Evolutionary conservation across 768 basidiomycete species (phyloP).

Genomic region (Wakefieldia striispora): DNA sequence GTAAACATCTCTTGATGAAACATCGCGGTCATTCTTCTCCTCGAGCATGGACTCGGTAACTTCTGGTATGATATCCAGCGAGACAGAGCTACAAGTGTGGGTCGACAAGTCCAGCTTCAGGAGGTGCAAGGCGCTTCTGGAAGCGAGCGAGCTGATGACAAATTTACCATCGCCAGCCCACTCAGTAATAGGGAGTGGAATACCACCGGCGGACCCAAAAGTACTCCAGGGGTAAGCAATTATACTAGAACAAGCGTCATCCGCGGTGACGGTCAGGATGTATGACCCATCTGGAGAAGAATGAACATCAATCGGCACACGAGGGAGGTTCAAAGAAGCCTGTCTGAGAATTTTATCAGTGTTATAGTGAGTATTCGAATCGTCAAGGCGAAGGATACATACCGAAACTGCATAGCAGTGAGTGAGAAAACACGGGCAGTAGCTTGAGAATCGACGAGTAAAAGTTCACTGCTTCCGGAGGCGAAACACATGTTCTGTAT

Average conservation of each 20-base stretch:
- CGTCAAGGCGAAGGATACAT: slow-evolving; percentile 1
- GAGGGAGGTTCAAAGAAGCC: too few relatives aligned
- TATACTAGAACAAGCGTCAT: too few relatives aligned
- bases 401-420: slow-evolving; percentile 55
- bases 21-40: slow-evolving; percentile 34
- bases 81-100: slow-evolving; percentile 40
- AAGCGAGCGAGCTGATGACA: slow-evolving; percentile 45
- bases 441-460: too few relatives aligned
- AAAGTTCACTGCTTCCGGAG: too few relatives aligned
- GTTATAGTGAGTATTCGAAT: background rate
- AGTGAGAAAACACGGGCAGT: slow-evolving; percentile 53
- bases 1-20: slow-evolving; percentile 14
- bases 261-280: too few relatives aligned
- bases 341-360: background rate
- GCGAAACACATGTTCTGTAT: slow-evolving; percentile 45
- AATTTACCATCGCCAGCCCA: slow-evolving; percentile 24
- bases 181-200: slow-evolving; percentile 34
- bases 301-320: too few relatives aligned
- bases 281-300: too few relatives aligned
- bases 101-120: slow-evolving; percentile 37
- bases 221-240: slow-evolving; percentile 55
- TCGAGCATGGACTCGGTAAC: slow-evolving; percentile 57
- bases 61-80: slow-evolving; percentile 52
- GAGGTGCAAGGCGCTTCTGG: slow-evolving; percentile 41
- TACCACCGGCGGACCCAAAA: slow-evolving; percentile 52